A percentile compares a stretch with the other conserved stretches of the same genome.
Conservation (phyloP, 2,329 filamentous ascomycete species). For the Phyllosticta citrichinensis region DNA sequence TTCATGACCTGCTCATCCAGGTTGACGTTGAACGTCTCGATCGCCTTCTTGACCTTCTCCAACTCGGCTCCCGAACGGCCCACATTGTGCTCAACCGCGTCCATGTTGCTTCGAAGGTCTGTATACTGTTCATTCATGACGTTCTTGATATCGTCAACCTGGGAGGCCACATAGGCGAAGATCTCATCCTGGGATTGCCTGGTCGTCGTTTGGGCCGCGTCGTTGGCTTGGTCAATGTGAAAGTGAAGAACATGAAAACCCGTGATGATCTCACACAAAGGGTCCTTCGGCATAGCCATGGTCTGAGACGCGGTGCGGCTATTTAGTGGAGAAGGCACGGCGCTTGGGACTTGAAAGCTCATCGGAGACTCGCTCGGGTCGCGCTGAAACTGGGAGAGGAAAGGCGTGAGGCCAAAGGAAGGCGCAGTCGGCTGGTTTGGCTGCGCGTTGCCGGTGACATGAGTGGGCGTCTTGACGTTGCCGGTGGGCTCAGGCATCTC, state of each 20-base stretch:
- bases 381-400: constrained; percentile 6
- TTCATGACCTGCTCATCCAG: constrained; percentile 20
- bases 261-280: constrained; percentile 12
- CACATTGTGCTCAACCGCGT: constrained; percentile 17
- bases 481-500: neutral
- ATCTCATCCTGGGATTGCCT: constrained; percentile 15
- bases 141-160: constrained; percentile 7
- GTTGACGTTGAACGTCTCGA: constrained; percentile 4
- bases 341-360: constrained; percentile 16
- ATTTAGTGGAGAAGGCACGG: constrained; percentile 18
- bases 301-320: neutral
- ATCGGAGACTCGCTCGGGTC: neutral
- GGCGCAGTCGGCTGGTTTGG: neutral
- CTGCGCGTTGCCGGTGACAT: neutral
- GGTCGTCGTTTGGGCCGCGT: neutral
- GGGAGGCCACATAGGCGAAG: constrained; percentile 8
- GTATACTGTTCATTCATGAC: constrained; percentile 18
- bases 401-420: constrained; percentile 8
- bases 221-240: constrained; percentile 23
- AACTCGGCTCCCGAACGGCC: constrained; percentile 15
- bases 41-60: constrained; percentile 17
- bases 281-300: neutral
- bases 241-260: constrained; percentile 28
- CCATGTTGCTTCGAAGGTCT: constrained; percentile 19
- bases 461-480: neutral